Evolutionary conservation across 2,329 filamentous ascomycete species (phyloP).

Genomic region (Aspergillus flavus): DNA sequence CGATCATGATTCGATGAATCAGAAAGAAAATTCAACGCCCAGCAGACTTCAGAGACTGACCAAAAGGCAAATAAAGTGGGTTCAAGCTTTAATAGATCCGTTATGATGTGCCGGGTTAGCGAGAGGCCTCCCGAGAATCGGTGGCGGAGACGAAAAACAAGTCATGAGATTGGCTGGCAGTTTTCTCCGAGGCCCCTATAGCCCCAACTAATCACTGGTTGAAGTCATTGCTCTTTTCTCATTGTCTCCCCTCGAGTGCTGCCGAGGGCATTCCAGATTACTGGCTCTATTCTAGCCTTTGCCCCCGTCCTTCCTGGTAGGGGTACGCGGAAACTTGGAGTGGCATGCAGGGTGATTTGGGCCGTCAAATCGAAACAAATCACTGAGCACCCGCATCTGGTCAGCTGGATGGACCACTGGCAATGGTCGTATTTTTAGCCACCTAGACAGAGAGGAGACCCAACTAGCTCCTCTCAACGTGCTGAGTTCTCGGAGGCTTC

Average conservation of each 20-base stretch:
- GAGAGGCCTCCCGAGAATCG: not conserved
- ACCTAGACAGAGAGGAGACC: not conserved
- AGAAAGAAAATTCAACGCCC: not conserved
- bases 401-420: slow-evolving; percentile 6
- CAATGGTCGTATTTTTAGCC: slow-evolving; percentile 3
- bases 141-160: slow-evolving; percentile 16
- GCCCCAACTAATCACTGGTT: slow-evolving; percentile 3
- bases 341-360: slow-evolving; percentile 5
- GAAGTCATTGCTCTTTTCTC: not conserved
- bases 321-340: not conserved
- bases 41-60: not conserved
- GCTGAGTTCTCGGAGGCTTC: not conserved
- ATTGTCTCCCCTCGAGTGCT: not conserved
- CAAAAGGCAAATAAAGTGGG: not conserved
- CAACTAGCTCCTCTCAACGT: not conserved
- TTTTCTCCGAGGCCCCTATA: slow-evolving; percentile 14
- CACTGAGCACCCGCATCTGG: not conserved
- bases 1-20: not conserved
- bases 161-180: slow-evolving; percentile 20
- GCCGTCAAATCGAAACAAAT: not conserved
- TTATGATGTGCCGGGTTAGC: not conserved
- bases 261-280: not conserved
- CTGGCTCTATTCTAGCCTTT: not conserved
- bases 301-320: not conserved
- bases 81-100: not conserved